Percentiles rank a stretch among this genome's conserved stretches.
phyloP scores from a whole-genome alignment of 495 filamentous ascomycete genomes.

The Penicillium daleae region DNA sequence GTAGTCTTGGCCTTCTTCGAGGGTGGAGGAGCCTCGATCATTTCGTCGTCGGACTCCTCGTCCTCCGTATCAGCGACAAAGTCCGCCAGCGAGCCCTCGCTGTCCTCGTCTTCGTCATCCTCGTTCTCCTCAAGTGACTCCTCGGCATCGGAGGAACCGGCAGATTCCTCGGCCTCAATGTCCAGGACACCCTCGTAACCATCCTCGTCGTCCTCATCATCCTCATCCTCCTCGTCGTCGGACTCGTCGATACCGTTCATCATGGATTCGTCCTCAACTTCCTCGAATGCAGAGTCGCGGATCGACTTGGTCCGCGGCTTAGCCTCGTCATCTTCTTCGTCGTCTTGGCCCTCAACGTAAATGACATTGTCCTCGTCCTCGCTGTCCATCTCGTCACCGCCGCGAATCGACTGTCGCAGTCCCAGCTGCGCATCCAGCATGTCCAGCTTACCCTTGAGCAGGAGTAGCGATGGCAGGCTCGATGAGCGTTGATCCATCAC shows the following conservation, averaged over 20 bases:
- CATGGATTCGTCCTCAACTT: constrained; percentile 51
- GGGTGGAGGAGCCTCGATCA: constrained; percentile 33
- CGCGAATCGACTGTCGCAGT: constrained; percentile 65
- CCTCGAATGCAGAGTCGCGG: constrained; percentile 40
- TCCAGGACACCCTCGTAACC: constrained; percentile 45
- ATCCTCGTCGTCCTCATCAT: constrained; percentile 47
- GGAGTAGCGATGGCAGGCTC: constrained; percentile 77
- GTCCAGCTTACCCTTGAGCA: constrained; percentile 92
- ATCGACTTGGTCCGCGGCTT: constrained; percentile 47
- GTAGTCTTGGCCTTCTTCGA: constrained; percentile 44
- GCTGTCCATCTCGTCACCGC: constrained; percentile 55
- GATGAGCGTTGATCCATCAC: constrained; percentile 85
- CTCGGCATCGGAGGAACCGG: constrained; percentile 52
- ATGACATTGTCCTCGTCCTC: constrained; percentile 79
- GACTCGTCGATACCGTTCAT: constrained; percentile 47
- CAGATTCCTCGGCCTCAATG: constrained; percentile 51
- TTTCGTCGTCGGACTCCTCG: constrained; percentile 43
- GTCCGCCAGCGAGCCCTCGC: constrained; percentile 47
- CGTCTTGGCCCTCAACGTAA: constrained; percentile 81
- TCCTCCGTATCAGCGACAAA: constrained; percentile 54
- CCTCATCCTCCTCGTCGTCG: constrained; percentile 46
- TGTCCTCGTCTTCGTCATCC: constrained; percentile 47
- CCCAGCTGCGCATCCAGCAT: constrained; percentile 87
- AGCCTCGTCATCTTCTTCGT: constrained; percentile 50
- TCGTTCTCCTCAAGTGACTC: constrained; percentile 51